Evolutionary conservation across 2,329 filamentous ascomycete species (phyloP).

Genomic region (Colletotrichum liaoningense): DNA sequence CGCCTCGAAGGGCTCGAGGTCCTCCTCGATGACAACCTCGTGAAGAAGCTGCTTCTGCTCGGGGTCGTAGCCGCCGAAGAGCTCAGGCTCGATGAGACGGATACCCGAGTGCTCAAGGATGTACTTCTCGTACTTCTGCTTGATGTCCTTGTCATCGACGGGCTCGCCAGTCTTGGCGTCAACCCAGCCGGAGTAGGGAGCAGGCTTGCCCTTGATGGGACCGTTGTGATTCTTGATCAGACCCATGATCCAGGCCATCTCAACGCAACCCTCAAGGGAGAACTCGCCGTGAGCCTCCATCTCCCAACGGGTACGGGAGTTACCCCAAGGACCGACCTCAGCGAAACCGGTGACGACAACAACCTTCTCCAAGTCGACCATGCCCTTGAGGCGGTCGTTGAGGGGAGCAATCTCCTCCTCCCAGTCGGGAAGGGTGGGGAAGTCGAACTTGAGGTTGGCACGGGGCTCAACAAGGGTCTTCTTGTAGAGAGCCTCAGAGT

Average conservation of each 20-base stretch:
- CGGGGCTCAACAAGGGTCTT: slow-evolving; percentile 93
- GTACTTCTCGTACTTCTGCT: slow-evolving; percentile 95
- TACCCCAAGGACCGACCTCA: slow-evolving; percentile 97
- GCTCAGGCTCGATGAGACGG: slow-evolving; percentile 95
- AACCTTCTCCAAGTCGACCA: slow-evolving; percentile 98
- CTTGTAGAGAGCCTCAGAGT: slow-evolving; percentile 92
- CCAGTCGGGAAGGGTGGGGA: slow-evolving; percentile 92
- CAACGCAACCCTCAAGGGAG: slow-evolving; percentile 96
- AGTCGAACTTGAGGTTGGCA: slow-evolving; percentile 98
- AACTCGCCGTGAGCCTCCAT: slow-evolving; percentile 98
- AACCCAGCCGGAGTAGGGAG: slow-evolving; percentile 93
- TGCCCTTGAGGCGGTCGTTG: slow-evolving; percentile 89
- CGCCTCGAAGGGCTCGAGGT: slow-evolving; percentile 95
- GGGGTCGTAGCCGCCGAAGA: slow-evolving; percentile 96
- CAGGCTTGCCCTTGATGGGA: slow-evolving; percentile 85
- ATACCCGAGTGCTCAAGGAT: slow-evolving; percentile 98
- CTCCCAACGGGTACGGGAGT: slow-evolving; percentile 97
- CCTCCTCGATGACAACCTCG: slow-evolving; percentile 96
- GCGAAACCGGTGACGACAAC: slow-evolving; percentile 97
- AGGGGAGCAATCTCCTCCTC: slow-evolving; percentile 89
- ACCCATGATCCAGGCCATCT: slow-evolving; percentile 99
- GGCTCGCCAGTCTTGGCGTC: slow-evolving; percentile 94
- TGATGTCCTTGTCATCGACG: slow-evolving; percentile 98
- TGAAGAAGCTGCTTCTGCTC: slow-evolving; percentile 99
- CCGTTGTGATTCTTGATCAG: slow-evolving; percentile 99